Evolutionary conservation across 225 moss, liverwort and hornwort species (phyloP).

Genomic region (Marchantia paleacea): DNA sequence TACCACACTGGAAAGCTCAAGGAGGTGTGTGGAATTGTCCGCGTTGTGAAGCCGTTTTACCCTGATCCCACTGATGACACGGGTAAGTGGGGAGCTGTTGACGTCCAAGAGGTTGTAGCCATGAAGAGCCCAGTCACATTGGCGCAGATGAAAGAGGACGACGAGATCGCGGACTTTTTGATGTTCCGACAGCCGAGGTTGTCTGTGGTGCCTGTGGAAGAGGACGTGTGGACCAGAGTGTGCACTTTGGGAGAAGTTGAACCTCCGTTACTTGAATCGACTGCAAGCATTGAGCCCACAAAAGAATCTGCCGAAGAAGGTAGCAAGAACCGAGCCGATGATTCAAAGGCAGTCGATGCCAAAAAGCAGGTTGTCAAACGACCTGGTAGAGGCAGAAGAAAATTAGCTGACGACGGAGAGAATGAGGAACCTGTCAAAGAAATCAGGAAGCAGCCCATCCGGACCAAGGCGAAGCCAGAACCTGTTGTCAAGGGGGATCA

Average conservation of each 20-base stretch:
- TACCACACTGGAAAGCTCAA: conserved; percentile 80
- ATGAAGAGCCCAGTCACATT: conserved; percentile 63
- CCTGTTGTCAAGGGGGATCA: not conserved
- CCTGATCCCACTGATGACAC: conserved; percentile 63
- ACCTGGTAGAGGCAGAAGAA: too few relatives aligned
- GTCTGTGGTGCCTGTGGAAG: conserved; percentile 73
- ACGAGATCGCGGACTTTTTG: conserved; percentile 52
- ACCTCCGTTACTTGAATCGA: conserved; percentile 33
- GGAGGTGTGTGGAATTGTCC: conserved; percentile 72
- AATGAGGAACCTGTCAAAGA: too few relatives aligned
- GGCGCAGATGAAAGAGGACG: conserved; percentile 54
- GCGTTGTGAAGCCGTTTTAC: conserved; percentile 60
- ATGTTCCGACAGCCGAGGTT: conserved; percentile 83
- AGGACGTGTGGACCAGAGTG: conserved; percentile 59
- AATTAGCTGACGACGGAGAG: too few relatives aligned
- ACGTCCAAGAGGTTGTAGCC: conserved; percentile 58
- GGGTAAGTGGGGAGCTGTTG: conserved; percentile 81
- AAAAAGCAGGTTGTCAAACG: not conserved
- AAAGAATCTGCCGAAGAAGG: not conserved
- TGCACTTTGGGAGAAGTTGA: conserved; percentile 66
- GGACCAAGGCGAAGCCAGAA: not conserved
- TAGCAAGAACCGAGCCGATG: not conserved
- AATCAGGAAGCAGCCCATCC: not conserved
- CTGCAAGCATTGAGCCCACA: not conserved
- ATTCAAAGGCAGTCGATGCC: not conserved